These are phyloP conservation scores for Hanseniaspora vineae DNA, from an alignment of 805 yeast species.

Conservation along the genomic window DNA sequence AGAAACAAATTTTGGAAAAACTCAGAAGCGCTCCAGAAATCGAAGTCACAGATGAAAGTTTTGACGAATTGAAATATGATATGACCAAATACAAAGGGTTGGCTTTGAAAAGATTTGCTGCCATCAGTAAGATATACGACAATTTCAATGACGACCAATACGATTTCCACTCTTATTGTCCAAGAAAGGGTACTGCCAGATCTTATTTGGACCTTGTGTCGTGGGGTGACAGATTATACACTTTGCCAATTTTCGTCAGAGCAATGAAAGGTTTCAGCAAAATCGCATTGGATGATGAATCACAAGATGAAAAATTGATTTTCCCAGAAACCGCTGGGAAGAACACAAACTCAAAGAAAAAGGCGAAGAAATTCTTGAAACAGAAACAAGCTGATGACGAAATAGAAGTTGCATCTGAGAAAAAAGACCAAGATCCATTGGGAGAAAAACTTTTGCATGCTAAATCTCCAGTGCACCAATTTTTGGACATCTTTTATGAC, in stretches of 20 bases:
- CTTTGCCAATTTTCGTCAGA: conserved; percentile 60
- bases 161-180: conserved; percentile 88
- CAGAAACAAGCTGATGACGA: conserved; percentile 45
- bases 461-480: conserved; percentile 30
- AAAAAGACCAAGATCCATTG: conserved; percentile 45
- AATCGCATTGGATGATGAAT: conserved; percentile 2
- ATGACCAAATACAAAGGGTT: conserved; percentile 45
- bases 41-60: conserved; percentile 10
- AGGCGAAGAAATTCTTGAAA: conserved; percentile 21
- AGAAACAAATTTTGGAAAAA: conserved; percentile 12
- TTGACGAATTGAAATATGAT: conserved; percentile 27
- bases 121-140: conserved; percentile 53
- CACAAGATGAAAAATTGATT: conserved; percentile 5
- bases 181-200: conserved; percentile 82
- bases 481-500: conserved; percentile 31
- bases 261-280: conserved; percentile 47
- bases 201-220: conserved; percentile 61
- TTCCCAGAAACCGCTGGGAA: not conserved
- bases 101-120: conserved; percentile 64
- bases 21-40: conserved; percentile 4
- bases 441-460: conserved; percentile 33
- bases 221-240: conserved; percentile 72
- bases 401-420: conserved; percentile 26
- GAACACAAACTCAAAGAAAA: not conserved
- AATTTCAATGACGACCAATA: conserved; percentile 73